phyloP scores from a whole-genome alignment of 2,329 filamentous ascomycete genomes.

The Coleophoma eucalyptorum region DNA sequence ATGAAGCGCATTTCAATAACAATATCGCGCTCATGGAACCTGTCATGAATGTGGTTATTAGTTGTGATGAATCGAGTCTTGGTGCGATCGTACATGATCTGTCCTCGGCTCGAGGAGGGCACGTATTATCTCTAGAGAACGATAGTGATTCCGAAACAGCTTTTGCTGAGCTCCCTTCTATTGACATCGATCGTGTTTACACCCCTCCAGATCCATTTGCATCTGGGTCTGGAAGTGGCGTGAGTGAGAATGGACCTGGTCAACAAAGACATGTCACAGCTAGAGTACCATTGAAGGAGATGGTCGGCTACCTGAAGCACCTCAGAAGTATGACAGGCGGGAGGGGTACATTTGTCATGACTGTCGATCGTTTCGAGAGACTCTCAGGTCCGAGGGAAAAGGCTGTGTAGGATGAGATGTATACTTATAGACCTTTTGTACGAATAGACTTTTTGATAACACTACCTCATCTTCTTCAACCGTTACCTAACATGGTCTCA shows the following conservation, averaged over 20 bases:
- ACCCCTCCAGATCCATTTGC: slow-evolving; percentile 82
- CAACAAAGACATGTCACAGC: slow-evolving; percentile 69
- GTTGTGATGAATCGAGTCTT: slow-evolving; percentile 76
- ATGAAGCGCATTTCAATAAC: slow-evolving; percentile 49
- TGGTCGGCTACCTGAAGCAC: slow-evolving; percentile 91
- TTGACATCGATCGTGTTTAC: slow-evolving; percentile 77
- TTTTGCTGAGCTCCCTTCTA: slow-evolving; percentile 27
- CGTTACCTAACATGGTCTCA: too few species aligned
- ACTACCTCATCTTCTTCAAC: too few species aligned
- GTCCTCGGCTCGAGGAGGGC: slow-evolving; percentile 67
- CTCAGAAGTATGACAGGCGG: slow-evolving; percentile 85
- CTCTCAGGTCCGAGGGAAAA: background rate
- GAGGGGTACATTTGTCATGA: slow-evolving; percentile 74
- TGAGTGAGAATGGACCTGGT: slow-evolving; percentile 44
- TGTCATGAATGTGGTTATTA: slow-evolving; percentile 86
- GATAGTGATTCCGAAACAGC: slow-evolving; percentile 17
- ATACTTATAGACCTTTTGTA: too few species aligned
- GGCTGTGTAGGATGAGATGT: background rate
- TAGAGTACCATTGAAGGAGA: slow-evolving; percentile 89
- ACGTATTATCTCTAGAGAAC: slow-evolving; percentile 65
- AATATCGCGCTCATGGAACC: slow-evolving; percentile 78
- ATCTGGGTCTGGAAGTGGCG: slow-evolving; percentile 40
- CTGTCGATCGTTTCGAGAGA: slow-evolving; percentile 23
- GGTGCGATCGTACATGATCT: slow-evolving; percentile 82
- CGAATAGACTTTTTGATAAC: too few species aligned